Evolutionary conservation across 768 basidiomycete species (phyloP).

Genomic region (Mycena vulgaris): DNA sequence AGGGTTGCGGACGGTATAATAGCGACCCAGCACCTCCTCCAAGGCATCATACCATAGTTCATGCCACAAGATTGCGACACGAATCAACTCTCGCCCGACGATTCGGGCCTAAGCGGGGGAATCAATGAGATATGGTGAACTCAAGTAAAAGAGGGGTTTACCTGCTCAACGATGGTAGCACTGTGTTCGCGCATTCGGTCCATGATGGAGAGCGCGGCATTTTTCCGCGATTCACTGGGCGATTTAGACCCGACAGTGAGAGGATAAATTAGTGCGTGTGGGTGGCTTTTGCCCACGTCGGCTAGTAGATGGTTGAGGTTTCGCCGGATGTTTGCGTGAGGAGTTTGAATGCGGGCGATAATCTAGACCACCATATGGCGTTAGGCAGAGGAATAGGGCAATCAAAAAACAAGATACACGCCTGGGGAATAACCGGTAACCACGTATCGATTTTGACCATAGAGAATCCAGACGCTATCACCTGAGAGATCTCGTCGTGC

Average conservation of each 20-base stretch:
- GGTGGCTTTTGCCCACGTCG: constrained; percentile 97
- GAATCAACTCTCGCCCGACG: constrained; percentile 95
- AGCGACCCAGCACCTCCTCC: constrained; percentile 96
- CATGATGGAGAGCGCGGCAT: constrained; percentile 92
- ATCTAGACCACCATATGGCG: constrained; percentile 69
- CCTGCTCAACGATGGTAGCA: constrained; percentile 88
- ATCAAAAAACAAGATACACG: constrained; percentile 52
- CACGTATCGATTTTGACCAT: constrained; percentile 97
- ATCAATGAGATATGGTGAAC: constrained; percentile 18
- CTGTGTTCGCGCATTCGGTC: constrained; percentile 96
- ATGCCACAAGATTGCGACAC: constrained; percentile 99
- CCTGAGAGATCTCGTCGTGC: constrained; percentile 89
- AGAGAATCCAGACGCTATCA: constrained; percentile 91
- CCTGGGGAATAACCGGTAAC: constrained; percentile 99
- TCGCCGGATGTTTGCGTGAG: constrained; percentile 87
- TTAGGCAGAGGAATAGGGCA: neutral
- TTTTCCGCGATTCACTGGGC: constrained; percentile 86
- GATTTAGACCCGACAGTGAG: constrained; percentile 98
- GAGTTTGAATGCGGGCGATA: constrained; percentile 99
- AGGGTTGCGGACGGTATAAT: constrained; percentile 97
- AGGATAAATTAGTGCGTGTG: constrained; percentile 96
- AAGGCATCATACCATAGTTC: constrained; percentile 99
- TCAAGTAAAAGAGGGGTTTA: constrained; percentile 41
- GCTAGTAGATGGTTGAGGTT: constrained; percentile 92
- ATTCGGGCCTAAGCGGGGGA: constrained; percentile 75